These are phyloP conservation scores for Suillus occidentalis DNA, from an alignment of 768 basidiomycete genomes.

Conservation along the genomic window DNA sequence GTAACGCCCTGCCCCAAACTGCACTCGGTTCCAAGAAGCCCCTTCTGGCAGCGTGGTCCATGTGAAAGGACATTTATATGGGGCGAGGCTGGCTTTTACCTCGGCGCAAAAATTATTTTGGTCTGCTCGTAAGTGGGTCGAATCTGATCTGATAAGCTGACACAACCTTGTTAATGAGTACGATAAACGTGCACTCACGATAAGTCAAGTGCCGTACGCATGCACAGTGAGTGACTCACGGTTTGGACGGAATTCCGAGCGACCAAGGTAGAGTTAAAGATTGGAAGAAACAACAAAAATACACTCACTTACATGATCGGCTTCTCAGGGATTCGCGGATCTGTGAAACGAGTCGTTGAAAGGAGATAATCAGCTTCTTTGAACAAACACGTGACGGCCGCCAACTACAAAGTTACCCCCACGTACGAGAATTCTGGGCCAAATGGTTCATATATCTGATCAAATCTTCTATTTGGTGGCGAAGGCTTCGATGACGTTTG, in stretches of 20 bases:
- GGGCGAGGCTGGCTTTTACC: too few relatives aligned
- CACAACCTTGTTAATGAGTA: background rate
- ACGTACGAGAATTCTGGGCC: too few relatives aligned
- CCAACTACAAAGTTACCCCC: background rate
- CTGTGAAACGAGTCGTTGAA: too few relatives aligned
- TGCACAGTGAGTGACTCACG: background rate
- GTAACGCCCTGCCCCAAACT: background rate
- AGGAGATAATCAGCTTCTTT: background rate
- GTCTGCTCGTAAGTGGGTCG: background rate
- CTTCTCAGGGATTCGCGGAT: background rate
- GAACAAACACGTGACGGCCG: background rate
- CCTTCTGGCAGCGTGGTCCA: too few relatives aligned
- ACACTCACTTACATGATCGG: background rate
- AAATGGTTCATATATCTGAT: background rate
- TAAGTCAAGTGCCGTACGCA: background rate
- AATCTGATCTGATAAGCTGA: background rate
- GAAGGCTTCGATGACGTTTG: conserved; percentile 4
- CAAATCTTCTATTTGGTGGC: background rate
- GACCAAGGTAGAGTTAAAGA: background rate
- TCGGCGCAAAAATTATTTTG: background rate
- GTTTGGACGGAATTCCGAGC: background rate
- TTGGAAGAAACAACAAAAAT: background rate
- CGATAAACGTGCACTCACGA: background rate
- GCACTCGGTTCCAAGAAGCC: background rate
- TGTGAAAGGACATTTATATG: background rate